Evolutionary conservation across 768 basidiomycete species (phyloP).

Genomic region (Suillus subluteus): DNA sequence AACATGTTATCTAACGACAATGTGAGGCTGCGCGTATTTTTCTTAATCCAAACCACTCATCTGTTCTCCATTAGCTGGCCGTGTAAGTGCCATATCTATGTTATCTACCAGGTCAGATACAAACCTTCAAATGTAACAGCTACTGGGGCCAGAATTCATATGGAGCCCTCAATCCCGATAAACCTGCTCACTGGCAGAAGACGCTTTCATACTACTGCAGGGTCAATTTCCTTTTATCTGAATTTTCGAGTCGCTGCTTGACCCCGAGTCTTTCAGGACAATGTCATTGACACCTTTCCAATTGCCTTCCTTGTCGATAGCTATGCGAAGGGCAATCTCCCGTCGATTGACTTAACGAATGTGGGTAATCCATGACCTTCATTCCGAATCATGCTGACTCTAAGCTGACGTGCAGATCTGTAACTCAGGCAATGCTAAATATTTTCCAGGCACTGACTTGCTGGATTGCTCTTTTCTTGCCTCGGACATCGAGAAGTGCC

Average conservation of each 20-base stretch:
- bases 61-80: constrained; percentile 20
- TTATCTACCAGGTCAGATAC: background rate
- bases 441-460: constrained; percentile 68
- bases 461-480: constrained; percentile 65
- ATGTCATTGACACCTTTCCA: constrained; percentile 60
- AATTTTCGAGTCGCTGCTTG: background rate
- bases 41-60: background rate
- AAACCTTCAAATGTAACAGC: constrained; percentile 15
- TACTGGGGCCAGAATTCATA: constrained; percentile 66
- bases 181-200: constrained; percentile 37
- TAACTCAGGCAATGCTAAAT: constrained; percentile 55
- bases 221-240: constrained; percentile 11
- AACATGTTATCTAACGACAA: constrained; percentile 29
- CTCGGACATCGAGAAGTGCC: constrained; percentile 64
- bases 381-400: background rate
- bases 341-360: constrained; percentile 64
- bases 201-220: constrained; percentile 37
- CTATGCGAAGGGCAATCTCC: constrained; percentile 58
- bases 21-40: constrained; percentile 17
- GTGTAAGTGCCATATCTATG: constrained; percentile 21
- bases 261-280: constrained; percentile 42
- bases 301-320: constrained; percentile 64
- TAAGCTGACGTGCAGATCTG: constrained; percentile 49
- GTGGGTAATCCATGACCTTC: constrained; percentile 33
- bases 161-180: constrained; percentile 48